Conservation (phyloP, 768 basidiomycete species). For the Phlebiopsis flavidoalba region DNA sequence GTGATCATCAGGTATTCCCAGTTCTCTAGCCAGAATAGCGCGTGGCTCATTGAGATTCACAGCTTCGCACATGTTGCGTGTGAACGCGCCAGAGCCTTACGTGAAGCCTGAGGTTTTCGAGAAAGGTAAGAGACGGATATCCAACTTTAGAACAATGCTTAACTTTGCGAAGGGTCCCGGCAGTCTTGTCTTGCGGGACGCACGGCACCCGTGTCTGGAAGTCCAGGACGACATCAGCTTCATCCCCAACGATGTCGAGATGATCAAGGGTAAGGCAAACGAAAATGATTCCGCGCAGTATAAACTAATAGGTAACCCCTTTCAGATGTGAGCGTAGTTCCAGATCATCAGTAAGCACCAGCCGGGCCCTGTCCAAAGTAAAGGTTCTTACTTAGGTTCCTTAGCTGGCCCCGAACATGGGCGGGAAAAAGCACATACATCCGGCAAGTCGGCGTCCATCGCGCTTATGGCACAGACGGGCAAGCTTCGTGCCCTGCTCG, state of each 20-base stretch:
- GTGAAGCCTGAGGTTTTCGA: constrained; percentile 78
- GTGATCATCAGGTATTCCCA: constrained; percentile 74
- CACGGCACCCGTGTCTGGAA: constrained; percentile 94
- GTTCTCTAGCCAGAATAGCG: background rate
- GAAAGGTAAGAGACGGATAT: constrained; percentile 48
- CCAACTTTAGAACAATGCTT: background rate
- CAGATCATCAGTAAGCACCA: constrained; percentile 80
- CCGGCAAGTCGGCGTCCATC: constrained; percentile 92
- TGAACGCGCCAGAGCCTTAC: constrained; percentile 82
- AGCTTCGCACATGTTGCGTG: constrained; percentile 92
- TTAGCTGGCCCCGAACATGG: constrained; percentile 97
- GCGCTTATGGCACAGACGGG: constrained; percentile 95
- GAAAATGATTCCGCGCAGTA: background rate
- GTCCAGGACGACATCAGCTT: constrained; percentile 94
- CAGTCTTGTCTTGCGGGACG: constrained; percentile 74
- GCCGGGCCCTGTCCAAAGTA: background rate
- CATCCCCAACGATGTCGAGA: constrained; percentile 93
- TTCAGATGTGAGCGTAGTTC: constrained; percentile 81
- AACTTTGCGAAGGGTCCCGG: constrained; percentile 55
- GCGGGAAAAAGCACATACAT: constrained; percentile 98
- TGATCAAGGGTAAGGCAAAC: constrained; percentile 67
- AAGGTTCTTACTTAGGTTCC: background rate
- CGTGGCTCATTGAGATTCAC: background rate
- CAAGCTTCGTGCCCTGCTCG: constrained; percentile 90
- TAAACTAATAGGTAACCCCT: background rate